Percentiles rank a stretch among this genome's conserved stretches.
Evolutionary conservation across 148 eudicot genomes (phyloP).

Genomic region (Oxyria digyna): DNA sequence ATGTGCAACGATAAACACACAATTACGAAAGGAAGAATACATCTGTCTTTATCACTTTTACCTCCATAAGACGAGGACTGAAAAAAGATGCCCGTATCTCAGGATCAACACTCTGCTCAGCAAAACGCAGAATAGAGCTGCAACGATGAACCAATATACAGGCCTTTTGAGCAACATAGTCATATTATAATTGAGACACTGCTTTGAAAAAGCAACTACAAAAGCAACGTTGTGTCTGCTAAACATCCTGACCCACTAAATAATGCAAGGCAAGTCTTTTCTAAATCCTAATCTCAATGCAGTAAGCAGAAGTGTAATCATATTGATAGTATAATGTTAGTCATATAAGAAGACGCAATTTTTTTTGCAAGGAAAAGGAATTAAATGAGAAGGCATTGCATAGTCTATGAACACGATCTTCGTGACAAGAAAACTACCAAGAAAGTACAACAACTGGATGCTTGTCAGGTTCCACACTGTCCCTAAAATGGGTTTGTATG

Average conservation of each 20-base stretch:
- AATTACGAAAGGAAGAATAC: not conserved
- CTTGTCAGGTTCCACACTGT: constrained; percentile 48
- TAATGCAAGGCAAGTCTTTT: not conserved
- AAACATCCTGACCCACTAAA: not conserved
- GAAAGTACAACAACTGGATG: constrained; percentile 78
- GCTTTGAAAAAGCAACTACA: not conserved
- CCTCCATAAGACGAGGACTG: constrained; percentile 99
- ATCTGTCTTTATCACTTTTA: constrained; percentile 13
- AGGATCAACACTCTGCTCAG: constrained; percentile 73
- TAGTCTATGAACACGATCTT: not conserved
- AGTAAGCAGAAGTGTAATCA: not conserved
- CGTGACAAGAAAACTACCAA: constrained; percentile 29
- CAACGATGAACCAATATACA: constrained; percentile 13
- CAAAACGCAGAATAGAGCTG: constrained; percentile 77
- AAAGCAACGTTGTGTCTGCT: not conserved
- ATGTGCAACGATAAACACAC: constrained; percentile 1
- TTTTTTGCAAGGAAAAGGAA: not conserved
- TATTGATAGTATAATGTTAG: not conserved
- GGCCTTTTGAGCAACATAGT: not conserved
- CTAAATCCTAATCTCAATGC: not conserved
- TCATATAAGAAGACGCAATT: not conserved
- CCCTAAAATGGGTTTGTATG: constrained; percentile 49
- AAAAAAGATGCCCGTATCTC: constrained; percentile 66
- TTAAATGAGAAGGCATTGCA: not conserved
- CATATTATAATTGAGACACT: not conserved